A percentile compares a stretch with the other conserved stretches of the same genome.
Conservation (phyloP, 2,329 filamentous ascomycete genomes). For the Sarocladium oryzae region DNA sequence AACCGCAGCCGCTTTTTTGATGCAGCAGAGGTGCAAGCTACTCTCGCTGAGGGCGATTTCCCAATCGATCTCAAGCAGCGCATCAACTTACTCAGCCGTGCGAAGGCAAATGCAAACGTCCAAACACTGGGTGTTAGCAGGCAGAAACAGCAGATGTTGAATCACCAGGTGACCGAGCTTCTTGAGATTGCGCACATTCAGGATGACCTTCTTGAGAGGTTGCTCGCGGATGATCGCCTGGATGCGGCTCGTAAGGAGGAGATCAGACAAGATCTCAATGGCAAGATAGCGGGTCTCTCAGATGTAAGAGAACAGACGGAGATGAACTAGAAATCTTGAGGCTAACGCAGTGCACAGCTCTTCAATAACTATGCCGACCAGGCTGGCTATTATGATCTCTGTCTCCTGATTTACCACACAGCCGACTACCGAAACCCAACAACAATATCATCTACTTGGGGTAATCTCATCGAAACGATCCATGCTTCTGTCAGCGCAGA, state of each 20-base stretch:
- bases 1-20: conserved; percentile 78
- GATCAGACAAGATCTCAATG: conserved; percentile 64
- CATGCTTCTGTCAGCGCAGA: conserved; percentile 50
- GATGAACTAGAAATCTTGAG: not conserved
- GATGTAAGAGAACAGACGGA: conserved; percentile 50
- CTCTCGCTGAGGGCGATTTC: conserved; percentile 80
- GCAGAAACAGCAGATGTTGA: conserved; percentile 75
- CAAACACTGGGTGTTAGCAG: conserved; percentile 69
- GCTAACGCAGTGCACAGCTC: conserved; percentile 47
- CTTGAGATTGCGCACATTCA: conserved; percentile 94
- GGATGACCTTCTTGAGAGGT: conserved; percentile 76
- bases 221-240: conserved; percentile 68
- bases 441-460: conserved; percentile 81
- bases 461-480: conserved; percentile 67
- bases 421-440: conserved; percentile 86
- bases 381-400: conserved; percentile 89
- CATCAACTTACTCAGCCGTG: conserved; percentile 82
- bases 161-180: conserved; percentile 77
- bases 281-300: conserved; percentile 69
- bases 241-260: conserved; percentile 54
- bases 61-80: conserved; percentile 72
- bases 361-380: conserved; percentile 89
- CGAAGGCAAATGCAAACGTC: conserved; percentile 87
- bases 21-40: conserved; percentile 78
- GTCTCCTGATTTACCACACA: conserved; percentile 83